These are phyloP conservation scores for Didymosphaeria variabile DNA, from an alignment of 2,329 filamentous ascomycete genomes.

Conservation along the genomic window DNA sequence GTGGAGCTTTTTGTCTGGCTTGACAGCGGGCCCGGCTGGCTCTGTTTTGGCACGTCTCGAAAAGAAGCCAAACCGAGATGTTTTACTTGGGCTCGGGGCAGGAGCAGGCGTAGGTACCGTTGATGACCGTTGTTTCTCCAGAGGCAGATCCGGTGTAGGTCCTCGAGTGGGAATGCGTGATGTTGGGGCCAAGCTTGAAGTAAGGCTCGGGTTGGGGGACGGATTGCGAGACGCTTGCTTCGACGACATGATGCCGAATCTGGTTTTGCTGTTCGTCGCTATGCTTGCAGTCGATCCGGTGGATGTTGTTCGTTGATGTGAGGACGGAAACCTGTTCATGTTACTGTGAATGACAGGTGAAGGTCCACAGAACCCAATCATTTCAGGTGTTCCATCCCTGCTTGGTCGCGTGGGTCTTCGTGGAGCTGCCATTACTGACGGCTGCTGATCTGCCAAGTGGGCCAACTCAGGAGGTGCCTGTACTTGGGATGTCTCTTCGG, in stretches of 20 bases:
- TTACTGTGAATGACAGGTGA: conserved; percentile 67
- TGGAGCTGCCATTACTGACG: conserved; percentile 58
- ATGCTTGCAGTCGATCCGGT: conserved; percentile 50
- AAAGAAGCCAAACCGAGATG: conserved; percentile 80
- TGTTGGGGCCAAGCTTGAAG: conserved; percentile 33
- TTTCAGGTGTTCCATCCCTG: conserved; percentile 55
- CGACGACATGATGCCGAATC: conserved; percentile 36
- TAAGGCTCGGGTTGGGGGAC: conserved; percentile 47
- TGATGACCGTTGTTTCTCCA: conserved; percentile 41
- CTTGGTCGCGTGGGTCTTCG: conserved; percentile 57
- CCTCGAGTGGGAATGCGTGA: conserved; percentile 42
- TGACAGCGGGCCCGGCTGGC: conserved; percentile 61
- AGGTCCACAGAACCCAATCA: conserved; percentile 55
- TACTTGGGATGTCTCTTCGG: conserved; percentile 23
- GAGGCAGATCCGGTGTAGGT: conserved; percentile 51
- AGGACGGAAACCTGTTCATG: conserved; percentile 57
- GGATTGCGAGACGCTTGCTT: conserved; percentile 50
- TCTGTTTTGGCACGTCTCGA: conserved; percentile 74
- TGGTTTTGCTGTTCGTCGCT: conserved; percentile 27
- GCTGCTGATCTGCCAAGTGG: conserved; percentile 69
- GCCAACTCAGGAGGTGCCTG: conserved; percentile 51
- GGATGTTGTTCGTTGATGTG: conserved; percentile 62
- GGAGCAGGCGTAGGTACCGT: conserved; percentile 57
- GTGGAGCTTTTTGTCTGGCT: conserved; percentile 62
- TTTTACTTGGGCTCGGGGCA: conserved; percentile 62